phyloP scores from a whole-genome alignment of 305 asterid species.

The Fraxinus sp. region DNA sequence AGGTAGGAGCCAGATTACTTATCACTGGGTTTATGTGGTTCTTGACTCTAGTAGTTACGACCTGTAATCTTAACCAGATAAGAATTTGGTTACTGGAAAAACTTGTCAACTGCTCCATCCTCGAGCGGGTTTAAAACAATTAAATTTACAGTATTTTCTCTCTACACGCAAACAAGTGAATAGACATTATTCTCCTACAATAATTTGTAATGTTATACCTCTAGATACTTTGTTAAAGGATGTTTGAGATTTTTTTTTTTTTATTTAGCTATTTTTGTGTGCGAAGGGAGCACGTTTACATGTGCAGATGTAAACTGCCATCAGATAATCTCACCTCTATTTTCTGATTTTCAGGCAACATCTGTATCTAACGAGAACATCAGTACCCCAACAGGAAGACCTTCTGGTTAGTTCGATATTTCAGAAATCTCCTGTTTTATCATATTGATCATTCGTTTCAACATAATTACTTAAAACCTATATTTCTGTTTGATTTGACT shows the following conservation, averaged over 20 bases:
- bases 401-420: conserved; percentile 57
- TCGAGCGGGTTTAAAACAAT: background rate
- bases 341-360: conserved; percentile 47
- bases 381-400: conserved; percentile 42
- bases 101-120: background rate
- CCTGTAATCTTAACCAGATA: background rate
- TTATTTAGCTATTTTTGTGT: background rate
- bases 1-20: background rate
- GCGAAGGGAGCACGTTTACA: background rate
- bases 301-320: background rate
- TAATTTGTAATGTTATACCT: background rate
- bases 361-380: conserved; percentile 46
- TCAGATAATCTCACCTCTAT: conserved; percentile 5
- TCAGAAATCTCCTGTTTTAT: background rate
- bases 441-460: background rate
- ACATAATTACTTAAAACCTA: background rate
- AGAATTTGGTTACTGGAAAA: background rate
- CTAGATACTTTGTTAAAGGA: background rate
- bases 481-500: background rate
- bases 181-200: background rate
- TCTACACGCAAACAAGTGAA: background rate
- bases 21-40: background rate
- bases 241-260: background rate
- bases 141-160: background rate
- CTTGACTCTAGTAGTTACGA: background rate